Conservation (phyloP, 1,284 basidiomycete genomes). For the Microbotryum intermedium region DNA sequence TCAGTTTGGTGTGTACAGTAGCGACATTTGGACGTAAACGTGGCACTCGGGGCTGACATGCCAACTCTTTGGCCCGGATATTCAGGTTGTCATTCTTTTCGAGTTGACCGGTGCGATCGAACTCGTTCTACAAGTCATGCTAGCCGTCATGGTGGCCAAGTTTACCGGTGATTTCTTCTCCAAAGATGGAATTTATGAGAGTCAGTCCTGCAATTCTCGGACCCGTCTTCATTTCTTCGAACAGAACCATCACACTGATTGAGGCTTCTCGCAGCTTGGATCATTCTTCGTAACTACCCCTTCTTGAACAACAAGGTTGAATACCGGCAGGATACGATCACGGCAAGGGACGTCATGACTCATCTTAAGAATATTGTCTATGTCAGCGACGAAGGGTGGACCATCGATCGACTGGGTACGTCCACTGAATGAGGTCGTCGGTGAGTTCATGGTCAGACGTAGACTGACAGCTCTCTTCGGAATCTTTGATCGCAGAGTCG, state of each 20-base stretch:
- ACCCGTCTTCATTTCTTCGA: background rate
- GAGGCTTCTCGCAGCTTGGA: conserved; percentile 28
- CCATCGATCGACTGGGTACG: conserved; percentile 9
- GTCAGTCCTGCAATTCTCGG: background rate
- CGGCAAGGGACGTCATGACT: conserved; percentile 56
- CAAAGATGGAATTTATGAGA: conserved; percentile 34
- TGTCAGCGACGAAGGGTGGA: conserved; percentile 25
- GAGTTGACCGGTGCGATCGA: conserved; percentile 91
- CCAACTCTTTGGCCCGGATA: conserved; percentile 49
- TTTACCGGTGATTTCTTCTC: conserved; percentile 33
- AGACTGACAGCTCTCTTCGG: conserved; percentile 51
- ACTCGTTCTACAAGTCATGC: conserved; percentile 88
- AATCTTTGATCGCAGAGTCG: conserved; percentile 1
- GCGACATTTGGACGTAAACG: too few species aligned
- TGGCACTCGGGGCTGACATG: too few species aligned
- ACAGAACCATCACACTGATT: background rate
- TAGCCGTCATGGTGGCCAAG: conserved; percentile 78
- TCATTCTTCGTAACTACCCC: conserved; percentile 50
- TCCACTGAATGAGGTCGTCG: background rate
- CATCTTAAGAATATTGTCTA: conserved; percentile 34
- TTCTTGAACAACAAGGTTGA: conserved; percentile 60
- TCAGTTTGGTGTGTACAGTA: conserved; percentile 46
- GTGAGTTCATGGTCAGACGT: conserved; percentile 57
- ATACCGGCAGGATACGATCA: conserved; percentile 56
- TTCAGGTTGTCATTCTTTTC: conserved; percentile 91